These are phyloP conservation scores for Achaetomium macrosporum DNA, from an alignment of 2,329 filamentous ascomycete genomes.

Conservation along the genomic window DNA sequence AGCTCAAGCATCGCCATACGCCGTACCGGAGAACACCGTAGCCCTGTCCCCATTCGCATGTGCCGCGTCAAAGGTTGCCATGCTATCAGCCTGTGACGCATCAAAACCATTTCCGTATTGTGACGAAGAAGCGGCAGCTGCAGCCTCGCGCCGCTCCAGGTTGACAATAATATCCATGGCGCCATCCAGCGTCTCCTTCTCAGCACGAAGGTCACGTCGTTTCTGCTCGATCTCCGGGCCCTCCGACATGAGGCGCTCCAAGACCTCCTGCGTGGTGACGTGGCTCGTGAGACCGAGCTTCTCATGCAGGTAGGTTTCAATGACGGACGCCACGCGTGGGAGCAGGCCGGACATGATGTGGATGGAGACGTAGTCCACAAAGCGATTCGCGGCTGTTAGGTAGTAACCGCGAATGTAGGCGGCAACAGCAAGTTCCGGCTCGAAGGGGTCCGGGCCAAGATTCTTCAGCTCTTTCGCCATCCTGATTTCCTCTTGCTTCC, in stretches of 20 bases:
- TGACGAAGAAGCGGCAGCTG: conserved; percentile 1
- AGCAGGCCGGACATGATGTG: conserved; percentile 45
- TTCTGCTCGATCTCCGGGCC: conserved; percentile 21
- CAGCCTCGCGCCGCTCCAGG: conserved; percentile 17
- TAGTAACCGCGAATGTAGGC: conserved; percentile 65
- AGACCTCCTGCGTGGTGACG: conserved; percentile 15
- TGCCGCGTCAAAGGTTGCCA: background rate
- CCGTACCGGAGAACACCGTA: conserved; percentile 8
- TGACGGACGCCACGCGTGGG: conserved; percentile 36
- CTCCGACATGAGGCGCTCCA: conserved; percentile 23
- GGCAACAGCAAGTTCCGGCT: conserved; percentile 55
- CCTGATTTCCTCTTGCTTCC: conserved; percentile 37
- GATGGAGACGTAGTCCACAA: conserved; percentile 51
- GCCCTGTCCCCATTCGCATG: background rate
- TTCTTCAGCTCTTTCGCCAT: conserved; percentile 39
- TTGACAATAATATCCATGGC: conserved; percentile 28
- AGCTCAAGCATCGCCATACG: conserved; percentile 10
- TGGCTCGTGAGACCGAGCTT: conserved; percentile 37
- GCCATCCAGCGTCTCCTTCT: conserved; percentile 22
- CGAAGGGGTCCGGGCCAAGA: conserved; percentile 53
- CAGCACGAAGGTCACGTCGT: conserved; percentile 16
- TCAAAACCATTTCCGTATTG: conserved; percentile 8
- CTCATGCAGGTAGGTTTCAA: conserved; percentile 39
- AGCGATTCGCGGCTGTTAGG: conserved; percentile 56
- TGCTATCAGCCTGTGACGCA: conserved; percentile 10